Conservation (phyloP, 345 rosid genomes). For the Acer campestre region DNA sequence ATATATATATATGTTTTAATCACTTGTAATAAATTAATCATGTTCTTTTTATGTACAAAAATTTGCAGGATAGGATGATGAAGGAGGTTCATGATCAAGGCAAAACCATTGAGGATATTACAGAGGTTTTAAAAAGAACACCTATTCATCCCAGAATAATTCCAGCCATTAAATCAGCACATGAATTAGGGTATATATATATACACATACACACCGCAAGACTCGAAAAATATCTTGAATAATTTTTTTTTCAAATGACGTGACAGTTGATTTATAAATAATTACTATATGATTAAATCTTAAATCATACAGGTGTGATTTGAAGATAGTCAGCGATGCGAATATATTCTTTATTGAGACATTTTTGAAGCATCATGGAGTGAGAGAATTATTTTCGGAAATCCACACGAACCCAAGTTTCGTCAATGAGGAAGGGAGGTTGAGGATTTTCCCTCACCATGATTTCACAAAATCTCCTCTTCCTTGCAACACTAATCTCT, state of each 20-base stretch:
- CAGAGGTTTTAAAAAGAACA: conserved; percentile 43
- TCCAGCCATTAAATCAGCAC: conserved; percentile 73
- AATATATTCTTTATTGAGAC: conserved; percentile 75
- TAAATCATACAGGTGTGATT: conserved; percentile 53
- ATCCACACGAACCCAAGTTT: conserved; percentile 71
- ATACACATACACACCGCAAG: too few species aligned
- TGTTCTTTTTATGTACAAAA: neutral
- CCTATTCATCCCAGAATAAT: conserved; percentile 70
- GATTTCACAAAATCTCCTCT: conserved; percentile 57
- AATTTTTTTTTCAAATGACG: too few species aligned
- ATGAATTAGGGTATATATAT: conserved; percentile 58
- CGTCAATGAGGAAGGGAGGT: conserved; percentile 53
- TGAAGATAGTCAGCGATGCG: conserved; percentile 80
- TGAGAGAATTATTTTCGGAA: conserved; percentile 65
- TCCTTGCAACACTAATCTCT: conserved; percentile 48
- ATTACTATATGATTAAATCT: neutral
- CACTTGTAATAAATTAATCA: neutral
- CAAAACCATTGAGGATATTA: conserved; percentile 60
- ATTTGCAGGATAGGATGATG: conserved; percentile 76
- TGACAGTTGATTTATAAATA: neutral
- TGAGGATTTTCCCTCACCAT: conserved; percentile 68
- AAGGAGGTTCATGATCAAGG: conserved; percentile 62
- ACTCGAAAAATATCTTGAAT: too few species aligned
- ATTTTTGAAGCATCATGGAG: conserved; percentile 61
- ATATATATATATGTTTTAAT: too few species aligned